These are phyloP conservation scores for Trypanosoma vivax DNA, from an alignment of 208 protist genomes.

Conservation along the genomic window DNA sequence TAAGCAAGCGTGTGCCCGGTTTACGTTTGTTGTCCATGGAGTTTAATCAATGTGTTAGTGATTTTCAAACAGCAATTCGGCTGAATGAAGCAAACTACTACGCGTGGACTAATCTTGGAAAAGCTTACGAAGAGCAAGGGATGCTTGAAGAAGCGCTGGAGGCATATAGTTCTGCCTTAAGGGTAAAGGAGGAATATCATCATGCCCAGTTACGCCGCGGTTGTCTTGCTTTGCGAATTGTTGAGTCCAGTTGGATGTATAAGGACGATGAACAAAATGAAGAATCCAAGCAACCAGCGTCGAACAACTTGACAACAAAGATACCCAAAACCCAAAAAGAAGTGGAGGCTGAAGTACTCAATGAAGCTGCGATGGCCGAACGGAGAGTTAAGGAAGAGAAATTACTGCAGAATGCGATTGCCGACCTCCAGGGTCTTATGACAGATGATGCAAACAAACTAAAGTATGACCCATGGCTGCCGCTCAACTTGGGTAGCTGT, in stretches of 20 bases:
- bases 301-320: background rate
- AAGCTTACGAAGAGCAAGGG: slow-evolving; percentile 79
- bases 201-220: slow-evolving; percentile 74
- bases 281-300: background rate
- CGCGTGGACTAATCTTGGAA: slow-evolving; percentile 87
- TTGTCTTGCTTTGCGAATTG: slow-evolving; percentile 49
- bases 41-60: slow-evolving; percentile 67
- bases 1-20: slow-evolving; percentile 67
- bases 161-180: slow-evolving; percentile 65
- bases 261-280: background rate
- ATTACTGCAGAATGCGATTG: slow-evolving; percentile 29
- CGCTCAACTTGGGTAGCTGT: slow-evolving; percentile 71
- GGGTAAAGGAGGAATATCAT: slow-evolving; percentile 68
- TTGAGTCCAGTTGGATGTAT: slow-evolving; percentile 15
- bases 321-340: slow-evolving; percentile 19
- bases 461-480: slow-evolving; percentile 40
- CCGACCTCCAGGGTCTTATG: slow-evolving; percentile 43
- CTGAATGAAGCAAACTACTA: slow-evolving; percentile 92
- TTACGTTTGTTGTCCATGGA: slow-evolving; percentile 55
- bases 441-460: slow-evolving; percentile 16
- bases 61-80: slow-evolving; percentile 76
- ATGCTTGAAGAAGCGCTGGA: slow-evolving; percentile 58
- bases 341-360: slow-evolving; percentile 34
- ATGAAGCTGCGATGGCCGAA: slow-evolving; percentile 15
- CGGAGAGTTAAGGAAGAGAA: slow-evolving; percentile 24